Percentiles rank a stretch among this genome's conserved stretches.
phyloP scores from a whole-genome alignment of 2,329 filamentous ascomycete species.

The Macrophomina pseudophaseolina region DNA sequence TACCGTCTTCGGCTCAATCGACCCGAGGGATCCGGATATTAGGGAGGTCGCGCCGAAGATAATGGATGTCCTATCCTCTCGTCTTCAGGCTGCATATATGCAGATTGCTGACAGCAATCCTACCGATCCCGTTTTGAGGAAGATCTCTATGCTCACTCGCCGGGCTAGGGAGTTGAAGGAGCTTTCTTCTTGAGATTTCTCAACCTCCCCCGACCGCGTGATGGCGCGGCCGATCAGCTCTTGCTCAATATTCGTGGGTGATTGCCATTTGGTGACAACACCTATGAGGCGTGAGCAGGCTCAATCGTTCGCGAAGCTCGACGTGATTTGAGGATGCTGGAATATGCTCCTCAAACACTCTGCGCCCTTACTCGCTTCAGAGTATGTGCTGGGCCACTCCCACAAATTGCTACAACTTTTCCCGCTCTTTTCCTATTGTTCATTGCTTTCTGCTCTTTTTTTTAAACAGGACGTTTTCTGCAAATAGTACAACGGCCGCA shows the following conservation, averaged over 20 bases:
- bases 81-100: slow-evolving; percentile 64
- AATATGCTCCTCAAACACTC: slow-evolving; percentile 26
- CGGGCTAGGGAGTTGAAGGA: slow-evolving; percentile 37
- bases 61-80: slow-evolving; percentile 63
- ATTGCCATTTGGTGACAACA: background rate
- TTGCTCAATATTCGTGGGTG: background rate
- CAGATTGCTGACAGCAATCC: slow-evolving; percentile 58
- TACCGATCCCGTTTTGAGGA: slow-evolving; percentile 57
- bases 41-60: slow-evolving; percentile 62
- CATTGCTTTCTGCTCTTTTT: background rate
- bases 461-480: background rate
- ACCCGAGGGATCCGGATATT: slow-evolving; percentile 61
- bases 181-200: slow-evolving; percentile 1
- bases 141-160: slow-evolving; percentile 53
- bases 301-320: background rate
- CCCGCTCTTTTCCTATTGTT: background rate
- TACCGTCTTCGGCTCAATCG: slow-evolving; percentile 59
- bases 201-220: background rate
- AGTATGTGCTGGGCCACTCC: background rate
- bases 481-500: slow-evolving; percentile 1
- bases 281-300: background rate
- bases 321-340: slow-evolving; percentile 26
- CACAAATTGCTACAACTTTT: slow-evolving; percentile 13
- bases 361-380: background rate
- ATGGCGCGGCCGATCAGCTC: background rate